phyloP scores from a whole-genome alignment of 257 asterid genomes.

The Nicotiana attenuata region DNA sequence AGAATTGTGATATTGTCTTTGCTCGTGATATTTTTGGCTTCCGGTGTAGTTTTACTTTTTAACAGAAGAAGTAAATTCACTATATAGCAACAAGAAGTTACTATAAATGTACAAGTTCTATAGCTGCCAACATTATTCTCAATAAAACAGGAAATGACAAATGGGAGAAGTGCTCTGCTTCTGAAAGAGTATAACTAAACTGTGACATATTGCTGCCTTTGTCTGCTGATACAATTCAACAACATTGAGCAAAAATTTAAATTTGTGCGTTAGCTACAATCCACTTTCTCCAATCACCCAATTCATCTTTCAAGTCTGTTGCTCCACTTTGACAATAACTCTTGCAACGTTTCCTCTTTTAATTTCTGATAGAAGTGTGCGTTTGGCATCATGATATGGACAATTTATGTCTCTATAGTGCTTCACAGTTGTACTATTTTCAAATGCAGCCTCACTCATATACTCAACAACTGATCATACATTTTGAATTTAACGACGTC shows the following conservation, averaged over 20 bases:
- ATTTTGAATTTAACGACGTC: too few relatives aligned
- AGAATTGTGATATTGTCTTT: too few relatives aligned
- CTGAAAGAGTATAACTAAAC: not conserved
- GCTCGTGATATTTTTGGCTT: too few relatives aligned
- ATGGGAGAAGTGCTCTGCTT: not conserved
- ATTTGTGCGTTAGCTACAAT: not conserved
- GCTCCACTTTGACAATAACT: not conserved
- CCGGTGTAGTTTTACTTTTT: not conserved
- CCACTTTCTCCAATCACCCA: not conserved
- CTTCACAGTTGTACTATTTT: conserved; percentile 79
- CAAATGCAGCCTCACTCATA: too few relatives aligned
- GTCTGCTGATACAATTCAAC: not conserved
- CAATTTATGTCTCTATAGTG: conserved; percentile 76
- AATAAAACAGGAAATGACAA: not conserved
- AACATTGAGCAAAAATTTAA: not conserved
- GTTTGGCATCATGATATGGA: conserved; percentile 62
- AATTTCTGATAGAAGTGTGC: not conserved
- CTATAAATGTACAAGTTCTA: not conserved
- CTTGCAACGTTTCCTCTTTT: not conserved
- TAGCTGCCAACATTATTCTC: not conserved
- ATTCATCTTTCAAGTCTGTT: not conserved
- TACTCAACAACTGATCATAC: too few relatives aligned
- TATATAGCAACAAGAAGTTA: not conserved
- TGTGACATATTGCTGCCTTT: not conserved
- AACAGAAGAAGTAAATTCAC: not conserved